Conservation (phyloP, 192 early-diverging fungal genomes). For the Coemansia sp. region DNA sequence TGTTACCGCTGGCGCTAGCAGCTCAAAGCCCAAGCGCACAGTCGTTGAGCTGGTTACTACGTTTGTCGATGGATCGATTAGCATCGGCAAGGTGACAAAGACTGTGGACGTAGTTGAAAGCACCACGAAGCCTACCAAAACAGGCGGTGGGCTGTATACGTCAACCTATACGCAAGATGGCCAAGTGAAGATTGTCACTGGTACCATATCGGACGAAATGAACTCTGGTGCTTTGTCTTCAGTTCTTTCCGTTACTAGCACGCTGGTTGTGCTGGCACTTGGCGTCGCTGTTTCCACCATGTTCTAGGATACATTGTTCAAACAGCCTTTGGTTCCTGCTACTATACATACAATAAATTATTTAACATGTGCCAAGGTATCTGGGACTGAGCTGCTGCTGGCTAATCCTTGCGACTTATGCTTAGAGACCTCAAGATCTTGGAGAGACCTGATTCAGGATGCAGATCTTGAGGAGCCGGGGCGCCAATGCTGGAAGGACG, state of each 20-base stretch:
- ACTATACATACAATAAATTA: neutral
- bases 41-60: conserved; percentile 31
- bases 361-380: neutral
- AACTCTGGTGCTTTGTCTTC: conserved; percentile 1
- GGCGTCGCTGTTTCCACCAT: neutral
- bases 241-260: neutral
- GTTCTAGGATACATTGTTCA: neutral
- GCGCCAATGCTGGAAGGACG: conserved; percentile 43
- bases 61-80: conserved; percentile 30
- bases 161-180: conserved; percentile 35
- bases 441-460: conserved; percentile 32
- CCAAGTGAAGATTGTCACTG: conserved; percentile 29
- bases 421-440: conserved; percentile 27
- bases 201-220: conserved; percentile 11
- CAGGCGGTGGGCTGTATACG: conserved; percentile 12
- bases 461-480: conserved; percentile 23
- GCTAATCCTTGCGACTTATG: conserved; percentile 15
- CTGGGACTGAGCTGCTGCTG: neutral
- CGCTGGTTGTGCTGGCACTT: conserved; percentile 5
- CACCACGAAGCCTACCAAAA: neutral
- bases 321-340: neutral
- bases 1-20: neutral
- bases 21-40: conserved; percentile 18
- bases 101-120: conserved; percentile 7
- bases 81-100: conserved; percentile 22